Evolutionary conservation across 208 protist species (phyloP).

Genomic region (Trypanosoma brucei): DNA sequence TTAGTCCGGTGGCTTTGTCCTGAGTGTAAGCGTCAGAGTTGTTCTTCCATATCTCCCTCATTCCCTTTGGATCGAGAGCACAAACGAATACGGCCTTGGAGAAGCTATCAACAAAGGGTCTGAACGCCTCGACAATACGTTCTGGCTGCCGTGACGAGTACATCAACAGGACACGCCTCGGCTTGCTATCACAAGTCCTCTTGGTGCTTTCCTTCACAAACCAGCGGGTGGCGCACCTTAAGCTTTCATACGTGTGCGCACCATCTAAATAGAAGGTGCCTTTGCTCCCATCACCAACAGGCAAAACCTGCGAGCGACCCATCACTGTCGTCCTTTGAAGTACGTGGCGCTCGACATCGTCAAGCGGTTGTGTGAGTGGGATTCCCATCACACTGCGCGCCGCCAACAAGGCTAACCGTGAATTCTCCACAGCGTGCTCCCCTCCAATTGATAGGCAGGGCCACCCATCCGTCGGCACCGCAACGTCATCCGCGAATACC

Average conservation of each 20-base stretch:
- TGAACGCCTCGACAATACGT: slow-evolving; percentile 70
- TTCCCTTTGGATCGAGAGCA: slow-evolving; percentile 41
- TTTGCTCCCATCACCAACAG: slow-evolving; percentile 27
- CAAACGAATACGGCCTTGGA: slow-evolving; percentile 62
- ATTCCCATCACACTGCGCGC: slow-evolving; percentile 60
- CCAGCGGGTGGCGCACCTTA: slow-evolving; percentile 60
- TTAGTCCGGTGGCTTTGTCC: slow-evolving; percentile 34
- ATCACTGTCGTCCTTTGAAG: slow-evolving; percentile 62
- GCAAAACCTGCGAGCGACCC: slow-evolving; percentile 71
- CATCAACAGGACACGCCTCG: slow-evolving; percentile 67
- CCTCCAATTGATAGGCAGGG: slow-evolving; percentile 73
- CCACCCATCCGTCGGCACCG: slow-evolving; percentile 67
- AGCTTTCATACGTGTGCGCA: slow-evolving; percentile 86
- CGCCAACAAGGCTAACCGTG: slow-evolving; percentile 75
- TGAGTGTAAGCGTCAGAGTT: slow-evolving; percentile 17
- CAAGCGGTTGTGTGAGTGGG: slow-evolving; percentile 47
- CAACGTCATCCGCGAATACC: slow-evolving; percentile 48
- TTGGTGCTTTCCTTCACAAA: slow-evolving; percentile 67
- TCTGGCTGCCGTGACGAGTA: slow-evolving; percentile 69
- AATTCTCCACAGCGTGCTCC: slow-evolving; percentile 70
- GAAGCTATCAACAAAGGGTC: slow-evolving; percentile 55
- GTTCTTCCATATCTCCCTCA: slow-evolving; percentile 5
- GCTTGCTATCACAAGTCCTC: slow-evolving; percentile 27
- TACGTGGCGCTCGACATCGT: slow-evolving; percentile 51
- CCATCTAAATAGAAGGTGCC: slow-evolving; percentile 79